Evolutionary conservation across 2,329 filamentous ascomycete genomes (phyloP), one percentile per base, ranked within the genome.

Genomic region (Plectosphaerella plurivora): DNA sequence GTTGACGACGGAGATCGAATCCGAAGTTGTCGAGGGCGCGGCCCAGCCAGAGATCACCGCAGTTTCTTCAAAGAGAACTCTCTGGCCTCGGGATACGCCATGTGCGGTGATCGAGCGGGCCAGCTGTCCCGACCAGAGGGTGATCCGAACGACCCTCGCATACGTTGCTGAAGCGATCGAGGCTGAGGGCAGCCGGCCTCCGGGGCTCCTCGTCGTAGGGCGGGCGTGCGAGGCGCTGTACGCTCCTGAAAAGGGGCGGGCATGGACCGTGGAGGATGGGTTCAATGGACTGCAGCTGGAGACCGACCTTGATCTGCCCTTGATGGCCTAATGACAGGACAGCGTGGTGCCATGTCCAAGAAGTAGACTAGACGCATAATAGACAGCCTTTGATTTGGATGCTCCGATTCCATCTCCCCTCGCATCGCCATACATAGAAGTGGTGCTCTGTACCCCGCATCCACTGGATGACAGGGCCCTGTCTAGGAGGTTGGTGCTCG

Each of bases 91-190:
- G 35, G 70, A 73, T n/a, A 94, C 91, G 1, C 91, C 93, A 0
- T 97, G 93, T 63, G 92, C 93, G 1, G 92, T 99, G 11, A 81
- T 99, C 51, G 94, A 99, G 71, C 81, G 94, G 36, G 94, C 94
- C 6, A 96, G 89, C 55, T 99, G 94, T 65, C 88, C 91, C 0
- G 94, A 99, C 65, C 94, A 99, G 73, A 79, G 93, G 47, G 89
- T 99, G 15, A 92, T 99, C 25, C 79, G 94, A 52, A 94, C 91
- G 2, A 96, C 91, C 1, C 72, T 99, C 22, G 80, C 85, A 60
- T 80, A 87, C 61, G 90, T 97, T 1, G 88, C 81, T 22, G 79
- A 84, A 50, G 94, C 94, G 0, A 85, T 99, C 45, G 91, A 97
- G 66, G 84, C 89, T 48, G 91, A 95, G 63, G 94, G 94, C 0